Percentiles rank a stretch among this genome's conserved stretches.
Conservation (phyloP, 129 eudicot genomes). For the Centella asiatica region DNA sequence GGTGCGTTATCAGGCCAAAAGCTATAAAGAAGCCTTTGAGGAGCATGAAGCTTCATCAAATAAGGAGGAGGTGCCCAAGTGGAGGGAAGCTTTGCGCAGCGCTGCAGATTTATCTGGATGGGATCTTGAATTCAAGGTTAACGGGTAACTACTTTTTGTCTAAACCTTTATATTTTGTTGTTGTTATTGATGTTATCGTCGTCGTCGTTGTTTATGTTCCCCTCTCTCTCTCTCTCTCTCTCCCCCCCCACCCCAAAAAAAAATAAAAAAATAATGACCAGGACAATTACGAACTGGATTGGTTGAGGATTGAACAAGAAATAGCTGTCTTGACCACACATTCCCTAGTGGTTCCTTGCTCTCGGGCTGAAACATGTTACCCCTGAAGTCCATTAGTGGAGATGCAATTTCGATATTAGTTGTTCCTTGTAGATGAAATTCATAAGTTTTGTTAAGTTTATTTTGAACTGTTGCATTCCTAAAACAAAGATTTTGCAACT, state of each 20-base stretch:
- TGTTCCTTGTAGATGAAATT: not conserved
- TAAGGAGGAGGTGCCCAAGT: not conserved
- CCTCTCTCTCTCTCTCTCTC: too few relatives aligned
- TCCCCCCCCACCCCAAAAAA: too few relatives aligned
- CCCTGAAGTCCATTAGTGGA: too few relatives aligned
- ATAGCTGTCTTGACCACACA: too few relatives aligned
- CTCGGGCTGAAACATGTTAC: too few relatives aligned
- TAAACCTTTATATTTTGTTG: too few relatives aligned
- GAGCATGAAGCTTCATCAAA: not conserved
- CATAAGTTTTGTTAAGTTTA: not conserved
- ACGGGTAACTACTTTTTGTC: too few relatives aligned
- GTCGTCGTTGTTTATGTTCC: not conserved
- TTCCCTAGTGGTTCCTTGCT: too few relatives aligned
- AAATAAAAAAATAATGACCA: too few relatives aligned
- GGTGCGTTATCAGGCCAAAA: not conserved
- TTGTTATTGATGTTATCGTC: not conserved
- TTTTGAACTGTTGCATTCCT: not conserved
- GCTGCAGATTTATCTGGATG: slow-evolving; percentile 1
- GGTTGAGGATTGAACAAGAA: too few relatives aligned
- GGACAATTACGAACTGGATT: too few relatives aligned
- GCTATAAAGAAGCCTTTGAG: not conserved
- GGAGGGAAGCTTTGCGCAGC: slow-evolving; percentile 1
- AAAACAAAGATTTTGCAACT: not conserved
- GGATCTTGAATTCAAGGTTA: not conserved
- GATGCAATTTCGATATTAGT: too few relatives aligned